phyloP scores from a whole-genome alignment of 768 basidiomycete genomes.

The Cystofilobasidium ferigula region DNA sequence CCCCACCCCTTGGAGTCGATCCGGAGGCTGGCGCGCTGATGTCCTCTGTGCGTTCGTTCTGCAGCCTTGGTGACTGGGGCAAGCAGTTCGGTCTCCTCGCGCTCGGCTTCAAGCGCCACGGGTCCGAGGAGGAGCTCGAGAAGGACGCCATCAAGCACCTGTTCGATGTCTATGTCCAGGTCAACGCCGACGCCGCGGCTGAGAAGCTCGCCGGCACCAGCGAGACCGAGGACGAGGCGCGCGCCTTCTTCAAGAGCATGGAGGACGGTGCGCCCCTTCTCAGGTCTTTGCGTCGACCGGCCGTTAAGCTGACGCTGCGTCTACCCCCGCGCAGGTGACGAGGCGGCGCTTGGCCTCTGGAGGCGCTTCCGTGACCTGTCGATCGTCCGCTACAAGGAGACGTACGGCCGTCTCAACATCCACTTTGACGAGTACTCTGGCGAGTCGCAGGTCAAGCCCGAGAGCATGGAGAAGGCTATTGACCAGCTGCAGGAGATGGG shows the following conservation, averaged over 20 bases:
- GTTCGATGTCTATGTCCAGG: slow-evolving; percentile 85
- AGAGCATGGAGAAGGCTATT: slow-evolving; percentile 61
- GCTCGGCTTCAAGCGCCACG: slow-evolving; percentile 83
- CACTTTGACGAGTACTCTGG: slow-evolving; percentile 85
- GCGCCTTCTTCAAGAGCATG: slow-evolving; percentile 85
- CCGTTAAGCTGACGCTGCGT: too few relatives aligned
- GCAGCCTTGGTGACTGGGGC: slow-evolving; percentile 42
- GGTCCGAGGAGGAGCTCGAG: slow-evolving; percentile 68
- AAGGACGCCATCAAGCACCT: slow-evolving; percentile 88
- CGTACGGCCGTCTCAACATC: slow-evolving; percentile 81
- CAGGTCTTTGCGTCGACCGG: too few relatives aligned
- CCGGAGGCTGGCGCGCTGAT: too few relatives aligned
- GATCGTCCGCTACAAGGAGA: slow-evolving; percentile 74
- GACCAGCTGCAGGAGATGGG: slow-evolving; percentile 57
- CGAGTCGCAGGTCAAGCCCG: slow-evolving; percentile 45
- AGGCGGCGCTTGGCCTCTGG: slow-evolving; percentile 75
- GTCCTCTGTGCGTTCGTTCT: neutral
- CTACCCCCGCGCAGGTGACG: too few relatives aligned
- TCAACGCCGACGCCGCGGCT: slow-evolving; percentile 57
- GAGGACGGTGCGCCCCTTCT: slow-evolving; percentile 51
- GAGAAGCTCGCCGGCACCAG: slow-evolving; percentile 34
- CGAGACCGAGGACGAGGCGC: slow-evolving; percentile 48
- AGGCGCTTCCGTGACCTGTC: slow-evolving; percentile 82
- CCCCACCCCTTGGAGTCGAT: neutral
- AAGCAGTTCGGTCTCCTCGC: slow-evolving; percentile 88